Conservation (phyloP, 2,329 filamentous ascomycete species). For the Rhynchosporium graminicola region DNA sequence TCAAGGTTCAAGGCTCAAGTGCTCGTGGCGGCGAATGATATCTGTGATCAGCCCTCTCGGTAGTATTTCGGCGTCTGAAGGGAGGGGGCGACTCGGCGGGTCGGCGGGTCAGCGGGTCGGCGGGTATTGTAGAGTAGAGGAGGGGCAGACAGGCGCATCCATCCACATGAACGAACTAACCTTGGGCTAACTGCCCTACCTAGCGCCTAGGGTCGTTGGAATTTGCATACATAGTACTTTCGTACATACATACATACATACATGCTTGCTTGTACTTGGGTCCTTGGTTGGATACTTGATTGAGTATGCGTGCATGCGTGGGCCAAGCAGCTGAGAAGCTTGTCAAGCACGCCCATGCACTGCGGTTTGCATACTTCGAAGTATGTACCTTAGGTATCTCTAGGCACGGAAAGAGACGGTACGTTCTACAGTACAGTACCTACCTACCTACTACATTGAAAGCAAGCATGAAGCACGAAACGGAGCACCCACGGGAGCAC, state of each 20-base stretch:
- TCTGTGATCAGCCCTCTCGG: not conserved
- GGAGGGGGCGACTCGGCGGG: constrained; percentile 3
- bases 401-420: too few relatives aligned
- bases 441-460: too few relatives aligned
- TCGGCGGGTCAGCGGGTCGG: not conserved
- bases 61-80: not conserved
- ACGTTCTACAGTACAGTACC: too few relatives aligned
- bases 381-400: not conserved
- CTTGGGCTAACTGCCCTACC: too few relatives aligned
- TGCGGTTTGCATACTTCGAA: too few relatives aligned
- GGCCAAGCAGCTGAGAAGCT: constrained; percentile 2
- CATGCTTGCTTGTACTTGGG: too few relatives aligned
- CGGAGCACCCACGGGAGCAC: not conserved
- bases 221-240: not conserved
- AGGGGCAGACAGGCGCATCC: too few relatives aligned
- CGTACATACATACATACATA: too few relatives aligned
- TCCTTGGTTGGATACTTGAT: too few relatives aligned
- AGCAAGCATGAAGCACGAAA: not conserved
- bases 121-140: too few relatives aligned
- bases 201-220: not conserved
- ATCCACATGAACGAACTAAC: too few relatives aligned
- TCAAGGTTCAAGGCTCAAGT: not conserved
- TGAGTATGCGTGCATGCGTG: not conserved
- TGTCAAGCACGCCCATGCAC: constrained; percentile 11
- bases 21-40: not conserved